Evolutionary conservation across 2,329 filamentous ascomycete genomes (phyloP), one percentile per base, ranked within the genome.

Genomic region (Lecanosticta acicola): DNA sequence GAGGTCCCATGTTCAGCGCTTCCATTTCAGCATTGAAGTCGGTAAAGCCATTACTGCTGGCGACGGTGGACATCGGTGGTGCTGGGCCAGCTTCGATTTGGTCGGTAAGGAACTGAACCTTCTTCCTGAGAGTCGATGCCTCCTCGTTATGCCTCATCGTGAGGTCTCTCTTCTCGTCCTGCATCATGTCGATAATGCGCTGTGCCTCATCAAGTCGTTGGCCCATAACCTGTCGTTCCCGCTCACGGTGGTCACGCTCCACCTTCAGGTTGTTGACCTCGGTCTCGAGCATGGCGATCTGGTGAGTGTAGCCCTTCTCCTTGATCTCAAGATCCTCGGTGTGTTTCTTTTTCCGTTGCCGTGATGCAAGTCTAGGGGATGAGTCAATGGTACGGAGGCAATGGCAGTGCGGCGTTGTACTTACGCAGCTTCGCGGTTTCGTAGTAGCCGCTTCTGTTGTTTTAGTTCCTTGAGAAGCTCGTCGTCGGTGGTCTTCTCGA

Each of bases 381-480:
- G 24, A 16, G 50, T 64, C 45, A 62, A 58, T 41, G 26, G 21
- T 21, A 21, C 4, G 13, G 32, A 4, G 4, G 5, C 4, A 5
- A 16, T 8, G 14, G 3, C 19, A 17, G 8, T 17, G 5, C 18
- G 34, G 33, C 24, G 37, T 33, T 20, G 37, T 56, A 71, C 73
- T 63, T 82, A 95, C 88, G 93, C 93, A 70, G 93, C 93, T 73
- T 97, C 91, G 62, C 93, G 83, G 71, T 98, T 98, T 63, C 93
- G 81, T 53, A 98, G 76, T 51, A 98, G 76, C 50, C 93, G 84
- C 77, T 97, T 97, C 70, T 96, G 93, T 67, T 95, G 89, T 79
- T 98, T 98, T 62, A 98, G 78, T 72, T 97, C 90, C 77, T 95
- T 97, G 73, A 95, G 86, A 73, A 94, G 85, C 56, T 93, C 83